Base-by-base conservation (phyloP, 2,329 filamentous ascomycete genomes). In the Metarhizium rileyi region DNA sequence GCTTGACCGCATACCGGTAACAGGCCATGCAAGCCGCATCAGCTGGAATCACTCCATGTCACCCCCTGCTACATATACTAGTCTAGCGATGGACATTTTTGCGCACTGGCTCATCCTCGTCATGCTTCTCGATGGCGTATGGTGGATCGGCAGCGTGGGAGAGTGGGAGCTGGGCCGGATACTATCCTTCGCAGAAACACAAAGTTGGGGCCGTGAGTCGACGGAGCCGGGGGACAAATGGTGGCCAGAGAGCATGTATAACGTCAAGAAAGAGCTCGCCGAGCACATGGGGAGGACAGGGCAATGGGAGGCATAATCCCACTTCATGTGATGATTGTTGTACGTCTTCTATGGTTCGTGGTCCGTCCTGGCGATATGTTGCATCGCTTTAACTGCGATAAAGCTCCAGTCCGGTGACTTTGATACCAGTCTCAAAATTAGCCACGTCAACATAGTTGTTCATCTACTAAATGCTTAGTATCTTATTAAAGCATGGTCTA, bases 81-180 rank as follows among this genome's bases (percentile, higher is more conserved):
- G 56, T 20, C 57, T 67, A 3, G 65, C 66, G 1, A 51, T 68
- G 43, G 63, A 70, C 8, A 66, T 69, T 1, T 67, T 69, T 46
- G 59, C 66, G 0, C 66, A 70, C 40, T 70, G 67, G 67, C 60
- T 69, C 4, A 65, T 69, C 5, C 45, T 69, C 2, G 58, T 68
- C 0, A 58, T 67, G 52, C 20, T 68, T n/a, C 44, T 70, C 3
- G 66, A 70, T 47, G 62, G 63, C 0, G 66, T 69, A 1, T 70
- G 67, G 67, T 70, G 67, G 67, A 67, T 70, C 40, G 64, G 66
- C 0, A 61, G 58, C 0, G 63, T 65, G 3, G 66, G 67, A 0
- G 51, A 51, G 4, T 69, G 63, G 61, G 67, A 70, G 51, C 49
- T 70, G 26, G 52, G 55, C 0, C 51, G 62, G 23, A 51, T 66